Percentiles rank a stretch among this genome's conserved stretches.
Conservation (phyloP, 2,329 filamentous ascomycete species). For the Scedosporium dehoogii region DNA sequence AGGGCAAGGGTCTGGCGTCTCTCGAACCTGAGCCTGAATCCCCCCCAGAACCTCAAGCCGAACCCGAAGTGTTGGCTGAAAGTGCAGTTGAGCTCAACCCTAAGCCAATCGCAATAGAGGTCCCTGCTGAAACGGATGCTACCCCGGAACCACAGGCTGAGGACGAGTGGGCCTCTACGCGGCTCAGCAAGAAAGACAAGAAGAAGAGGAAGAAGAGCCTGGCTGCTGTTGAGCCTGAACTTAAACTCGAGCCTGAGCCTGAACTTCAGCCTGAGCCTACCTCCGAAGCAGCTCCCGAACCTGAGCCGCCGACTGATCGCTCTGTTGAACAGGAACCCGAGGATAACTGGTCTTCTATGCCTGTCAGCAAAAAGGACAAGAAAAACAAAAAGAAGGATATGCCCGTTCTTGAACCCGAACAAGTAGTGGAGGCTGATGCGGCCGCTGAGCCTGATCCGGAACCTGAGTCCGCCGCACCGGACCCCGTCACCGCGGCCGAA, state of each 20-base stretch:
- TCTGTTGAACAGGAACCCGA: not conserved
- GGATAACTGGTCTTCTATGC: not conserved
- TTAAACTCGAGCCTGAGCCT: not conserved
- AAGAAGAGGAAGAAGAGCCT: conserved; percentile 1
- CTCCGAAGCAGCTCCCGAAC: not conserved
- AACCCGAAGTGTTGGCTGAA: not conserved
- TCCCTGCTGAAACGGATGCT: not conserved
- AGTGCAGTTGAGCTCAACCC: not conserved
- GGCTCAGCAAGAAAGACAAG: not conserved
- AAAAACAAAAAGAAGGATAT: not conserved
- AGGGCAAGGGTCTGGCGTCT: not conserved
- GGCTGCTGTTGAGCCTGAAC: not conserved
- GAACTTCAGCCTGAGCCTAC: not conserved
- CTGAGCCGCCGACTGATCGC: not conserved
- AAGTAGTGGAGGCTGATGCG: not conserved
- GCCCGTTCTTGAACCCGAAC: not conserved
- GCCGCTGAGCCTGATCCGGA: not conserved
- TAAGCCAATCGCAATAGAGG: not conserved
- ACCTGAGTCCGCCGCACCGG: too few relatives aligned
- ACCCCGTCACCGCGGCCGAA: too few relatives aligned
- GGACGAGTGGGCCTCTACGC: not conserved
- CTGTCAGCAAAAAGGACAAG: not conserved
- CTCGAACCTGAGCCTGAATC: not conserved
- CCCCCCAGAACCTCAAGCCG: not conserved
- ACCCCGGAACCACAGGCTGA: too few relatives aligned